A percentile compares a stretch with the other conserved stretches of the same genome.
Conservation (phyloP, 2,329 filamentous ascomycete species). For the Leptographium wingfieldii region DNA sequence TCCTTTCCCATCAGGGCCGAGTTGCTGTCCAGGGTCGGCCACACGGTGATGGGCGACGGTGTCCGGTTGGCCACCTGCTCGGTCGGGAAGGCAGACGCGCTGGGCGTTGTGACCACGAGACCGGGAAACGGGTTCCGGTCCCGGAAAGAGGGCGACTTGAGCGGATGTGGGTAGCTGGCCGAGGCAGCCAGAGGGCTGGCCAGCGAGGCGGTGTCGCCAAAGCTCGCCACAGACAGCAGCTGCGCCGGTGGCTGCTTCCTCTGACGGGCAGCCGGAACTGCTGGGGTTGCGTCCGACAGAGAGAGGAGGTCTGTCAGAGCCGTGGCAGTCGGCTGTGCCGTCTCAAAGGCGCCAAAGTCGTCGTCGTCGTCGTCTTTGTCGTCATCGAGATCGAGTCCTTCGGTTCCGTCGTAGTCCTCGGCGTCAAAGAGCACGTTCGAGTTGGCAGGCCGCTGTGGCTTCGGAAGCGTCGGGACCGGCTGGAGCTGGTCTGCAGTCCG, state of each 20-base stretch:
- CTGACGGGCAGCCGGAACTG: not conserved
- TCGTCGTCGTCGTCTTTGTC: conserved; percentile 13
- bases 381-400: conserved; percentile 18
- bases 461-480: not conserved
- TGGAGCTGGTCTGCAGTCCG: too few species aligned
- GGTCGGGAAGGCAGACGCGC: conserved; percentile 19
- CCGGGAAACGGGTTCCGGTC: conserved; percentile 40
- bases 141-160: conserved; percentile 40
- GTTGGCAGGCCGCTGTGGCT: conserved; percentile 19
- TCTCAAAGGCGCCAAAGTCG: conserved; percentile 18
- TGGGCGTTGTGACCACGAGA: conserved; percentile 32
- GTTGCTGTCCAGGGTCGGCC: conserved; percentile 26
- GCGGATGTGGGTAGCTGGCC: conserved; percentile 29
- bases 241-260: conserved; percentile 16
- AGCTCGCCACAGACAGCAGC: conserved; percentile 20
- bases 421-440: conserved; percentile 56
- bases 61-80: conserved; percentile 21
- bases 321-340: conserved; percentile 7
- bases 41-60: conserved; percentile 30
- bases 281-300: not conserved
- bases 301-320: conserved; percentile 11
- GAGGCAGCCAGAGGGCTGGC: conserved; percentile 5
- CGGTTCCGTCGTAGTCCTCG: conserved; percentile 35
- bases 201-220: conserved; percentile 16
- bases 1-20: conserved; percentile 1